Base-by-base conservation (phyloP, 352 stramenopile species). In the Phytophthora lateralis region DNA sequence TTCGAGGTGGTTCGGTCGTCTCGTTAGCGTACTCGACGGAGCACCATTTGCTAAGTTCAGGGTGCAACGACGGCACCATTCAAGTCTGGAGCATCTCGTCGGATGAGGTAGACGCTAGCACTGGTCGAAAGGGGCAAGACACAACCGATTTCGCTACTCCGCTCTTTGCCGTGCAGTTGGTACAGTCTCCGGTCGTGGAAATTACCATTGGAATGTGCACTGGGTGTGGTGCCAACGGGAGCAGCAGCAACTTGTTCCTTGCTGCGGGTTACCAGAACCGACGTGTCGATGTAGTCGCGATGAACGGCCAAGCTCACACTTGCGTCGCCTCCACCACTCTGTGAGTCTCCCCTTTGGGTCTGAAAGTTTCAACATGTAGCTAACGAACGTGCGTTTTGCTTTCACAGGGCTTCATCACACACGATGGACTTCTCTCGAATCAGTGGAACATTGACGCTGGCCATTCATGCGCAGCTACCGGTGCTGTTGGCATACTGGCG, bases 51-150 rank as follows among this genome's bases (percentile, higher is more conserved):
- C 67, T 95, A 10, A 80, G 61, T 8, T 89, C 72, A 2, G 85
- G 85, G 5, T 82, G 74, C 7, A 83, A 75, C 2, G 85, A 95
- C 49, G 85, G 85, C 43, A 78, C 65, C 14, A 67, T 91, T 21
- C 80, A 89, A 53, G 64, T 93, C 15, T 93, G 76, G 76, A 63
- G 53, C 6, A 88, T 89, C 34, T 71, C 55, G 2, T 78, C 80
- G 4, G 70, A 78, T 37, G 80, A 89, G 39, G 43, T 68, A 17
- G 80, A 85, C 3, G 56, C 52, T 44, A 62, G 52, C 1, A 39
- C 11, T 24, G 26, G 39, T 20, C 50, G 52, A 21, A 69, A 65
- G 14, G 58, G 63, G 3, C 56, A 74, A 8, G 68, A 75, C 6
- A 44, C 47, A 6, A 71, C 52, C 0, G 51, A 63, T 15, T 70